Evolutionary conservation across 805 yeast genomes (phyloP).

Genomic region (Kodamaea laetipori): DNA sequence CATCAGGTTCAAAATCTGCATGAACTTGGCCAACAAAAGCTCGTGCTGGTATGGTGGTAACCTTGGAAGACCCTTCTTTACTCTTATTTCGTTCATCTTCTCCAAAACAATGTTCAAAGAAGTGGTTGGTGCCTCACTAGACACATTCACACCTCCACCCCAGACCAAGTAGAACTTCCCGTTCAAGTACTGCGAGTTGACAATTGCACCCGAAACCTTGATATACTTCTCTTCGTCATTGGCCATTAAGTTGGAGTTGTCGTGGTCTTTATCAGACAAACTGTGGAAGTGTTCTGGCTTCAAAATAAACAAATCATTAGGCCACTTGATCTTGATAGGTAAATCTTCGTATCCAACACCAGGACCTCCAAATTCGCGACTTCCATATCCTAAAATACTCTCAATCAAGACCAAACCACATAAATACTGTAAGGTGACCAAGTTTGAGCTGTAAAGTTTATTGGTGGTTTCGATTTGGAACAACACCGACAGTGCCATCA

Average conservation of each 20-base stretch:
- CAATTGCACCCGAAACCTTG: constrained; percentile 82
- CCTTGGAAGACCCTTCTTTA: constrained; percentile 38
- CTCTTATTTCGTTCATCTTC: constrained; percentile 57
- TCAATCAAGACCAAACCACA: constrained; percentile 81
- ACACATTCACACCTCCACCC: constrained; percentile 87
- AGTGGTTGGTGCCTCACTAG: constrained; percentile 88
- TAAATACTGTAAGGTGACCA: constrained; percentile 86
- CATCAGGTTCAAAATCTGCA: constrained; percentile 66
- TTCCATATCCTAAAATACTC: constrained; percentile 64
- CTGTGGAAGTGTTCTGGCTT: constrained; percentile 57
- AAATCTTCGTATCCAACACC: constrained; percentile 66
- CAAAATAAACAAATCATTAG: constrained; percentile 83
- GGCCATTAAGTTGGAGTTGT: constrained; percentile 44
- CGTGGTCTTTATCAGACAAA: constrained; percentile 34
- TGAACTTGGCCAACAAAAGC: constrained; percentile 62
- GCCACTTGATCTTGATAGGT: constrained; percentile 92
- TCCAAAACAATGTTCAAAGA: constrained; percentile 74
- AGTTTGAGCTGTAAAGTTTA: constrained; percentile 42
- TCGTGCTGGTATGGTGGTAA: constrained; percentile 53
- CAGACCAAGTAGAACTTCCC: constrained; percentile 65
- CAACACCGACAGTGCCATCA: constrained; percentile 76
- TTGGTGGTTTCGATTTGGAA: constrained; percentile 50
- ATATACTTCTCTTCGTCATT: constrained; percentile 62
- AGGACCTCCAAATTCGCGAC: constrained; percentile 29
- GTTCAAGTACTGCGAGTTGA: constrained; percentile 71